Evolutionary conservation across 257 asterid genomes (phyloP).

Genomic region (Solanum appendiculatum): DNA sequence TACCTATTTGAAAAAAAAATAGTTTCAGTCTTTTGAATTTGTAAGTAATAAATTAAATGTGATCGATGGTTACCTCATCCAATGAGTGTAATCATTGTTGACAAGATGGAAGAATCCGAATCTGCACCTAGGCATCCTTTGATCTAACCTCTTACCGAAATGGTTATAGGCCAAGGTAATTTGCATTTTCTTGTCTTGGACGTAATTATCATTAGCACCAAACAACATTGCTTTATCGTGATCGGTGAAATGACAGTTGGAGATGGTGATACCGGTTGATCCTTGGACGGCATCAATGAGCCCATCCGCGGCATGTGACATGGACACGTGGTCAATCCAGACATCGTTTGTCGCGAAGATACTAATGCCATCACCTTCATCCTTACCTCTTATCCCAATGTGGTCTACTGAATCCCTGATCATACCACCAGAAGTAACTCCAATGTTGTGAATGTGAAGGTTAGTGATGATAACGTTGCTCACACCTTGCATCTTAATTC

Average conservation of each 20-base stretch:
- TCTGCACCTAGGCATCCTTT: constrained; percentile 50
- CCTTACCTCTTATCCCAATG: neutral
- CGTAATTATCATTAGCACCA: constrained; percentile 39
- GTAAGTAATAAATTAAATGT: neutral
- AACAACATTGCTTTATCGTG: constrained; percentile 37
- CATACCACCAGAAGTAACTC: constrained; percentile 1
- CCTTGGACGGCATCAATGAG: constrained; percentile 18
- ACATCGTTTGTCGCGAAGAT: constrained; percentile 16
- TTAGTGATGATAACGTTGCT: constrained; percentile 20
- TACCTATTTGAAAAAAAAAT: constrained; percentile 17
- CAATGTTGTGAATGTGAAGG: constrained; percentile 13
- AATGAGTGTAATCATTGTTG: constrained; percentile 67
- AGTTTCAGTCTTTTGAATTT: neutral
- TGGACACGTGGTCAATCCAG: constrained; percentile 57
- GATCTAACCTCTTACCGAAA: constrained; percentile 39
- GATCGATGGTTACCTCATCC: constrained; percentile 11
- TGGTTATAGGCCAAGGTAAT: constrained; percentile 44
- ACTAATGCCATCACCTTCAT: constrained; percentile 26
- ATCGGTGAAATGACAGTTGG: constrained; percentile 29
- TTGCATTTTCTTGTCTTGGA: constrained; percentile 34
- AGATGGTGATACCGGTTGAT: constrained; percentile 25
- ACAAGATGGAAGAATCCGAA: constrained; percentile 53
- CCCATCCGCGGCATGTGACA: constrained; percentile 17
- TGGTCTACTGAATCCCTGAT: constrained; percentile 16
- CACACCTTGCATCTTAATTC: constrained; percentile 18